Percentiles rank a stretch among this genome's conserved stretches.
phyloP scores from a whole-genome alignment of 1,284 basidiomycete species.

The Ceratobasidium sp. region DNA sequence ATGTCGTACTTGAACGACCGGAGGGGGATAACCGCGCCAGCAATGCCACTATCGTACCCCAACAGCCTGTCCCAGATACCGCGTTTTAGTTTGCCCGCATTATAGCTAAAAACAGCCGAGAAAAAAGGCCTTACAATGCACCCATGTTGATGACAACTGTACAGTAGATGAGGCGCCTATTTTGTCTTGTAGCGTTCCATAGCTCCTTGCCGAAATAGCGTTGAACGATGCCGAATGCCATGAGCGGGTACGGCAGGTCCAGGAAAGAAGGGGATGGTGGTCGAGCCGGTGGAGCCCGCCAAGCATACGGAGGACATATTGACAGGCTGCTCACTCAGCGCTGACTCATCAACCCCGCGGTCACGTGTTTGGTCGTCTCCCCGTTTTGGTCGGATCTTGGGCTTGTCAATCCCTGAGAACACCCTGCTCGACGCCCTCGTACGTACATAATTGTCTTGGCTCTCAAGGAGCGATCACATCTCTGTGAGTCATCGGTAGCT shows the following conservation, averaged over 20 bases:
- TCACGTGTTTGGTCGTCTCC: too few species aligned
- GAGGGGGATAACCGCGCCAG: slow-evolving; percentile 38
- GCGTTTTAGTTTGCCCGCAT: too few species aligned
- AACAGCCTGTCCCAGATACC: slow-evolving; percentile 25
- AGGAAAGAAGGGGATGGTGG: slow-evolving; percentile 18
- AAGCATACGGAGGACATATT: not conserved
- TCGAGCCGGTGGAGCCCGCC: slow-evolving; percentile 1
- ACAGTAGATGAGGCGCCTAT: slow-evolving; percentile 13
- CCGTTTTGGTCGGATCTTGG: too few species aligned
- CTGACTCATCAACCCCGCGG: not conserved
- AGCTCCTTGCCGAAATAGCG: not conserved
- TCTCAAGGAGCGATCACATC: too few species aligned
- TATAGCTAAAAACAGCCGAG: not conserved
- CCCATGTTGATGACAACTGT: slow-evolving; percentile 34
- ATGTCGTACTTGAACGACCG: slow-evolving; percentile 39
- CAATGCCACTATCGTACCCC: slow-evolving; percentile 40
- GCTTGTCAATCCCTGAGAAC: too few species aligned
- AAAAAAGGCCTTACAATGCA: slow-evolving; percentile 11
- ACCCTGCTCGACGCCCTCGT: too few species aligned
- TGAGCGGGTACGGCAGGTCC: not conserved
- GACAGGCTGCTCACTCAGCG: not conserved
- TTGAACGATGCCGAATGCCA: not conserved
- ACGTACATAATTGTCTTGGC: too few species aligned
- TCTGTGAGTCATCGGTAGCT: too few species aligned
- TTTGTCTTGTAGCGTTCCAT: not conserved